Evolutionary conservation across 2,329 filamentous ascomycete species (phyloP).

Genomic region (Mycosphaerella arachidis): DNA sequence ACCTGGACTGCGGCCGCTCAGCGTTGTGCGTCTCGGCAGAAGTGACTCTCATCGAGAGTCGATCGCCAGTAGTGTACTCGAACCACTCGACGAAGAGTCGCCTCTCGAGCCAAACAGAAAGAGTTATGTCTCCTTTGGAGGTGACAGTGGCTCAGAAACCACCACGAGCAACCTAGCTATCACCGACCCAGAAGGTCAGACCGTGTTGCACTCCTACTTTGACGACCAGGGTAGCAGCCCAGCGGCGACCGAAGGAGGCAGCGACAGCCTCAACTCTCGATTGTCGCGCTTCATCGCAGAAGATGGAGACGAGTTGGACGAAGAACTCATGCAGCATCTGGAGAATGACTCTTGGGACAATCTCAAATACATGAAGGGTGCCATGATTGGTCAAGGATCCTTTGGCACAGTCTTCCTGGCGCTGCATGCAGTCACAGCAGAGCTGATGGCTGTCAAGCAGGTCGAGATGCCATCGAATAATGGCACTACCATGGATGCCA

Average conservation of each 20-base stretch:
- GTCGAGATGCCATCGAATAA: conserved; percentile 83
- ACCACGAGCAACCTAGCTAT: conserved; percentile 66
- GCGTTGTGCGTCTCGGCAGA: conserved; percentile 55
- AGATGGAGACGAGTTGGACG: conserved; percentile 87
- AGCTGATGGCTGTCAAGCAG: conserved; percentile 97
- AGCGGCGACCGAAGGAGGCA: conserved; percentile 43
- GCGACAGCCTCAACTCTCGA: conserved; percentile 72
- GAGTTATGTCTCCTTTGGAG: conserved; percentile 85
- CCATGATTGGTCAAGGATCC: conserved; percentile 91
- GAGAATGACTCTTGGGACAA: conserved; percentile 92
- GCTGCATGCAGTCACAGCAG: conserved; percentile 89
- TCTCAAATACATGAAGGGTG: conserved; percentile 99
- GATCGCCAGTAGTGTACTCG: conserved; percentile 80
- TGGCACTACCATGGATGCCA: conserved; percentile 72
- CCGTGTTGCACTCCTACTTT: conserved; percentile 71
- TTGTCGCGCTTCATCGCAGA: conserved; percentile 80
- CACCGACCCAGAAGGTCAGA: conserved; percentile 71
- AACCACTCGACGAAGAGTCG: conserved; percentile 87
- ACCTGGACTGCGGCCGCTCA: conserved; percentile 54
- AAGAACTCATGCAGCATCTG: conserved; percentile 84
- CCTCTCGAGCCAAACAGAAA: conserved; percentile 82
- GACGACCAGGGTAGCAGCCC: conserved; percentile 71
- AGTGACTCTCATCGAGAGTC: conserved; percentile 73
- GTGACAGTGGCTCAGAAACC: conserved; percentile 62
- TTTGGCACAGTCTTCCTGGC: conserved; percentile 96